phyloP scores from a whole-genome alignment of 169 alveolate species.

The Perkinsus olseni region DNA sequence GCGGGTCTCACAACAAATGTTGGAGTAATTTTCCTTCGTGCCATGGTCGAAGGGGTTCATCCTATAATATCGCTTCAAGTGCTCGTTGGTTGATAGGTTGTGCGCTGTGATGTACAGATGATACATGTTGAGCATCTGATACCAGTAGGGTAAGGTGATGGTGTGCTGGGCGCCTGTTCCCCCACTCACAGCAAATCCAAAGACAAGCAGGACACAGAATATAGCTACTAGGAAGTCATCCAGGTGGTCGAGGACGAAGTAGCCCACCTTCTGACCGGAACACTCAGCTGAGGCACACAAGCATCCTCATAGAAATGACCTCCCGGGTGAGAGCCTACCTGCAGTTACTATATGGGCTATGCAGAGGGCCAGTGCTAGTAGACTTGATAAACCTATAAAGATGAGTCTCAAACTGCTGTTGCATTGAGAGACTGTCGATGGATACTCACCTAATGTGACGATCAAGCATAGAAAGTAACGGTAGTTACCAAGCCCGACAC shows the following conservation, averaged over 20 bases:
- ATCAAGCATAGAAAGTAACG: neutral
- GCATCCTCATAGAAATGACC: neutral
- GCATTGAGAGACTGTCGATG: too few relatives aligned
- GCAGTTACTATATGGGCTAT: neutral
- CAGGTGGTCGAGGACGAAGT: neutral
- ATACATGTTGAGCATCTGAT: neutral
- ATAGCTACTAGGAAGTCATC: neutral
- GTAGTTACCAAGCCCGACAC: slow-evolving; percentile 10
- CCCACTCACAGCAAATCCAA: neutral
- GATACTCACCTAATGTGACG: neutral
- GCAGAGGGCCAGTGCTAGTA: neutral
- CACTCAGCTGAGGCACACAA: neutral
- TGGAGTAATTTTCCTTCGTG: neutral
- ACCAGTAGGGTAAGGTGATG: neutral
- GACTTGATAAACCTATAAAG: neutral
- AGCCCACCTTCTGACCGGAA: neutral
- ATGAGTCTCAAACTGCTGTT: neutral
- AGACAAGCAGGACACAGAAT: neutral
- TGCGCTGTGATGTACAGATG: neutral
- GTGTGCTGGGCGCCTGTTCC: neutral
- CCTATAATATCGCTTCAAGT: neutral
- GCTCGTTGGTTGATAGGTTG: slow-evolving; percentile 12
- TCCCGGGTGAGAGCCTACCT: neutral
- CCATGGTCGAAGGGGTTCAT: slow-evolving; percentile 12
- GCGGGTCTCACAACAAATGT: neutral